A percentile compares a stretch with the other conserved stretches of the same genome.
Evolutionary conservation across 2,329 filamentous ascomycete species (phyloP).

Genomic region (Monosporascus sp.): DNA sequence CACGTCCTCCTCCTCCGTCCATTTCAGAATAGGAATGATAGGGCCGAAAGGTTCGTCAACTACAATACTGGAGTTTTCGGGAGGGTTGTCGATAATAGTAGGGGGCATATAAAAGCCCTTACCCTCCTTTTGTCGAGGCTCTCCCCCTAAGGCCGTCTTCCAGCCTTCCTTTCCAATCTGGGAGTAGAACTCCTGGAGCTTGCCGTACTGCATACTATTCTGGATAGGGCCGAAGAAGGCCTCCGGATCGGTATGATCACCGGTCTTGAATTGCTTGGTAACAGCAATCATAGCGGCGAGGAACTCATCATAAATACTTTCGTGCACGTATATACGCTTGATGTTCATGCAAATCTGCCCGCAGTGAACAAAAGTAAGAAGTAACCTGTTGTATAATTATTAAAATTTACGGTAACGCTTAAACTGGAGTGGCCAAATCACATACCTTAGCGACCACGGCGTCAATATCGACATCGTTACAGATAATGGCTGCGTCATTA

Average conservation of each 20-base stretch:
- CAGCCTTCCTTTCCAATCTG: conserved; percentile 43
- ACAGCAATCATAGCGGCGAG: conserved; percentile 31
- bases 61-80: conserved; percentile 51
- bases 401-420: not conserved
- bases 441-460: conserved; percentile 25
- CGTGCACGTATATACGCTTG: conserved; percentile 54
- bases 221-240: conserved; percentile 52
- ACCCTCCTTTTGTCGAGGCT: conserved; percentile 20
- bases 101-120: conserved; percentile 53
- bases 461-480: conserved; percentile 41
- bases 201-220: conserved; percentile 57
- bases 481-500: conserved; percentile 46
- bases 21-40: conserved; percentile 41
- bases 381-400: conserved; percentile 26
- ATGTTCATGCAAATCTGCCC: conserved; percentile 47
- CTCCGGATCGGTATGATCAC: conserved; percentile 17
- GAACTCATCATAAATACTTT: conserved; percentile 50
- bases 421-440: not conserved
- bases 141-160: conserved; percentile 39
- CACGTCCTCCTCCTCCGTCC: conserved; percentile 40
- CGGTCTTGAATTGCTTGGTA: conserved; percentile 36
- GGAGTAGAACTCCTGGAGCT: conserved; percentile 45
- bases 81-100: conserved; percentile 56
- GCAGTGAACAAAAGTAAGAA: conserved; percentile 42
- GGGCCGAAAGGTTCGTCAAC: conserved; percentile 48